Evolutionary conservation across 2,329 filamentous ascomycete species (phyloP).

Genomic region (Paramyrothecium roridum): DNA sequence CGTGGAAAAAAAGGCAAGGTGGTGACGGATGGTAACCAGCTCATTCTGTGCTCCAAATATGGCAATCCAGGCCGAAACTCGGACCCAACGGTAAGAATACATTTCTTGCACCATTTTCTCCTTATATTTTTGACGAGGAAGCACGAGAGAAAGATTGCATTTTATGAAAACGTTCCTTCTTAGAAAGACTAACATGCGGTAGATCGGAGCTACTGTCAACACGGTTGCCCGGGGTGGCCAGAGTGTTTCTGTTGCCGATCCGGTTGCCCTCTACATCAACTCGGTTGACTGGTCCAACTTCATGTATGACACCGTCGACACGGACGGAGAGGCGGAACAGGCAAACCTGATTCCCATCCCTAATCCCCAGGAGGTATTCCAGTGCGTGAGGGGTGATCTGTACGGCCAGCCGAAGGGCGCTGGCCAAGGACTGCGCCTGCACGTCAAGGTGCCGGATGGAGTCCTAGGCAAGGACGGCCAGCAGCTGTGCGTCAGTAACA

Average conservation of each 20-base stretch:
- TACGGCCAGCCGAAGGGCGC: not conserved
- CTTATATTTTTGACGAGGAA: not conserved
- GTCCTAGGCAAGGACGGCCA: not conserved
- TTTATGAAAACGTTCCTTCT: not conserved
- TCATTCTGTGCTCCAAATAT: conserved; percentile 5
- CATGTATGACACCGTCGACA: conserved; percentile 2
- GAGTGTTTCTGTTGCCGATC: conserved; percentile 3
- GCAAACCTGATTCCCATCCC: not conserved
- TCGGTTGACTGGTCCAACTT: conserved; percentile 1
- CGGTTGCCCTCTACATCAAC: conserved; percentile 5
- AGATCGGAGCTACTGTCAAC: not conserved
- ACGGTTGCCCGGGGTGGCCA: not conserved
- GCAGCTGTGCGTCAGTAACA: conserved; percentile 5
- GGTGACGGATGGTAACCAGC: conserved; percentile 3
- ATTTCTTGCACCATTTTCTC: not conserved
- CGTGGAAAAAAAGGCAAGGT: conserved; percentile 1
- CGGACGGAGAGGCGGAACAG: not conserved
- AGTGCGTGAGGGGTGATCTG: conserved; percentile 2
- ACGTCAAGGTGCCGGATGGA: conserved; percentile 5
- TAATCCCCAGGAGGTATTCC: conserved; percentile 1
- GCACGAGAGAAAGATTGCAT: not conserved
- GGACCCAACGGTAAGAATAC: conserved; percentile 4
- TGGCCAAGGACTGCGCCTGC: conserved; percentile 3
- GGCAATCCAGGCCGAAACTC: conserved; percentile 4
- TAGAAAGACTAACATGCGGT: not conserved